Evolutionary conservation across 257 asterid genomes (phyloP).

Genomic region (Coffea eugenioides): DNA sequence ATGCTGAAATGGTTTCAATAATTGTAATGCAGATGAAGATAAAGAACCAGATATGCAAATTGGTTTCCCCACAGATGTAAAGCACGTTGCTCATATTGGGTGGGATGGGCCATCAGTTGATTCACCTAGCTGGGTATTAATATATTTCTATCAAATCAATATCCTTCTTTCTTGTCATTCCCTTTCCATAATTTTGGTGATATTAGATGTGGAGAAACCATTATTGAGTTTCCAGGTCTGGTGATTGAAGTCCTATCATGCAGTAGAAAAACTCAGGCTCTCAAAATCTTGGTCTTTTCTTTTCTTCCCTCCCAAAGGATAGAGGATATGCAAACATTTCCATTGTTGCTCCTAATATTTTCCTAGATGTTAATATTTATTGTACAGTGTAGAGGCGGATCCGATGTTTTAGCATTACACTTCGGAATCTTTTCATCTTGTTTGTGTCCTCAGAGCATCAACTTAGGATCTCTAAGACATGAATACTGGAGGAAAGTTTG

Average conservation of each 20-base stretch:
- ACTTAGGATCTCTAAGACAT: neutral
- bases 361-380: neutral
- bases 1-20: neutral
- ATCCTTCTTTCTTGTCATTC: neutral
- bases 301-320: too few relatives aligned
- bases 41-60: constrained; percentile 71
- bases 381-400: neutral
- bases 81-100: constrained; percentile 98
- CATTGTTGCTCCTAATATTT: neutral
- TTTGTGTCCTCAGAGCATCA: neutral
- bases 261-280: neutral
- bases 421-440: neutral
- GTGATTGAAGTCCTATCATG: neutral
- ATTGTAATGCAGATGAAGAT: constrained; percentile 58
- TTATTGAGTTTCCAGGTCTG: neutral
- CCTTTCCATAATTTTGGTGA: neutral
- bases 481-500: neutral
- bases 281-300: too few relatives aligned
- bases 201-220: neutral
- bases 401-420: neutral
- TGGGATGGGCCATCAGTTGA: constrained; percentile 84
- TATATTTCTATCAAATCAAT: neutral
- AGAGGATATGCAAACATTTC: neutral
- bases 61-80: constrained; percentile 94
- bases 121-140: constrained; percentile 73